Evolutionary conservation across 768 basidiomycete species (phyloP), one percentile per base, ranked within the genome.

Genomic region (Leccinum subgranulosum): DNA sequence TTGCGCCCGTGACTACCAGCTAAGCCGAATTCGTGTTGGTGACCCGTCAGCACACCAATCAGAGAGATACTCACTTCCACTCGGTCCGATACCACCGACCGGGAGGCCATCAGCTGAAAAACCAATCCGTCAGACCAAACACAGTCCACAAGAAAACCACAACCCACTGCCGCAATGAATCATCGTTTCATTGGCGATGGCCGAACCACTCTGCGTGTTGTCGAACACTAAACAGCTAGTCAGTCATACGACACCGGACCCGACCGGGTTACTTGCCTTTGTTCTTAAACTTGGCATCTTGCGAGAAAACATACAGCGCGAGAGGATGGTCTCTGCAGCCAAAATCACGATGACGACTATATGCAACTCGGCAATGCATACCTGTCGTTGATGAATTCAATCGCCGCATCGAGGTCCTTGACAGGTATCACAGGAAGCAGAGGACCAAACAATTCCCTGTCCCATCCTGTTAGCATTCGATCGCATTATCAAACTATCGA

Each of bases 401-500:
- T 84, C 4, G 86, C 92, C 33, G 83, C 86, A 33, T 92, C 88
- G 8, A 90, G 54, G 54, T 80, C 69, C 17, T 86, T 81, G 25
- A 94, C 85, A 0, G 87, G 81, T 1, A 94, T 74, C 31, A 95
- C 77, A 5, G 90, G 87, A 27, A 95, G 74, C 10, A 95, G 61
- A 8, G 93, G 93, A 0, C 91, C 93, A 62, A 95, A 94, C 36
- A 94, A 79, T 65, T 94, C 93, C 58, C 90, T 92, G 60, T 4
- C 6, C 0, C 47, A 19, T 43, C 6, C 6, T 12, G 21, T 61
- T 7, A 61, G 31, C n/a, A 9, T 43, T 45, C 2, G 23, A n/a
- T 51, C 33, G 9, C 17, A 49, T 52, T 15, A 31, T 14, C 11
- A 6, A 39, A 56, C 14, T 5, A 49, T 48, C n/a, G 3, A 77